A percentile compares a stretch with the other conserved stretches of the same genome.
Evolutionary conservation across 2,329 filamentous ascomycete species (phyloP).

Genomic region (Alternaria sp.): DNA sequence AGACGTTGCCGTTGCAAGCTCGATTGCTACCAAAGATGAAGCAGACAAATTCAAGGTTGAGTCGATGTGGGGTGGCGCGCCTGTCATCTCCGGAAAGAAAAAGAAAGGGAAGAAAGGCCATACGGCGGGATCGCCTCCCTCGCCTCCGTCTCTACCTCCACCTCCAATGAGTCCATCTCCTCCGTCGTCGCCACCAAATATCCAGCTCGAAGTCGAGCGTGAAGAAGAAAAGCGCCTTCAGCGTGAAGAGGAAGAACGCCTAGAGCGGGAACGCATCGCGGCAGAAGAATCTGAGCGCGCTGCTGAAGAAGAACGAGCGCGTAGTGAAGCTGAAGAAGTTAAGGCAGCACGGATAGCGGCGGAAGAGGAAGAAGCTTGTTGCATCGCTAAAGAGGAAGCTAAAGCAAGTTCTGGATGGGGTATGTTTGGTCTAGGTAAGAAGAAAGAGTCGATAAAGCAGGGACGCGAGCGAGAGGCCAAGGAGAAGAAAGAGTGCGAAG

Average conservation of each 20-base stretch:
- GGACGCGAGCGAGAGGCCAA: slow-evolving; percentile 40
- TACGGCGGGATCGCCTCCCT: background rate
- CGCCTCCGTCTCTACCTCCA: background rate
- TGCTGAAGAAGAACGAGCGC: slow-evolving; percentile 42
- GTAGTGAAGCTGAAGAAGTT: slow-evolving; percentile 37
- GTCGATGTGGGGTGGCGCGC: background rate
- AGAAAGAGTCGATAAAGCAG: slow-evolving; percentile 49
- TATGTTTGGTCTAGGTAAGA: slow-evolving; percentile 35
- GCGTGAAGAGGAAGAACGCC: slow-evolving; percentile 27
- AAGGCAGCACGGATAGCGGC: slow-evolving; percentile 6
- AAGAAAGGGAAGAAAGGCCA: background rate
- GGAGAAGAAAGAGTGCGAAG: slow-evolving; percentile 41
- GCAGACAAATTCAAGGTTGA: background rate
- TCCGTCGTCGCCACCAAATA: background rate
- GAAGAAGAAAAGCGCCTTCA: slow-evolving; percentile 41
- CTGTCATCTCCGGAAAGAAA: background rate
- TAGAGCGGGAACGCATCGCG: slow-evolving; percentile 38
- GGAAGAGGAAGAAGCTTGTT: slow-evolving; percentile 29
- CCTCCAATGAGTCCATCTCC: background rate
- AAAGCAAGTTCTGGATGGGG: slow-evolving; percentile 40
- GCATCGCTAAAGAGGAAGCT: slow-evolving; percentile 28
- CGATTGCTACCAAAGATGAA: background rate
- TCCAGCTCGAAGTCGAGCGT: slow-evolving; percentile 19
- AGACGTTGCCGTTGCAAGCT: background rate
- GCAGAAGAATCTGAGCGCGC: slow-evolving; percentile 49